phyloP scores from a whole-genome alignment of 345 rosid species.

The Viola odorata region DNA sequence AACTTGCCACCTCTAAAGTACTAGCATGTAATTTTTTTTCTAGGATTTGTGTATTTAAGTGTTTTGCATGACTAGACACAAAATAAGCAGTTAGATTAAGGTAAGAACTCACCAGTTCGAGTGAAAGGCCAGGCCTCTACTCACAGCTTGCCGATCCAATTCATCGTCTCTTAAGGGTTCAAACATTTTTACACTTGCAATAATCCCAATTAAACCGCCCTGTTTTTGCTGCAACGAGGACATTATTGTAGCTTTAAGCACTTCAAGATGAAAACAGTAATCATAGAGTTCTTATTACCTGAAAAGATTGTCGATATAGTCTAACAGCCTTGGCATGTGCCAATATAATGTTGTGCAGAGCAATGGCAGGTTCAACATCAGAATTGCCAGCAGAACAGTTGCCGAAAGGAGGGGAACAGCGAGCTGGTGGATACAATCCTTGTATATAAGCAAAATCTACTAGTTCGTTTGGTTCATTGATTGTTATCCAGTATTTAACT shows the following conservation, averaged over 20 bases:
- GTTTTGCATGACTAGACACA: no score
- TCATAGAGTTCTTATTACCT: constrained; percentile 11
- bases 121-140: constrained; percentile 26
- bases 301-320: constrained; percentile 29
- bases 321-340: constrained; percentile 39
- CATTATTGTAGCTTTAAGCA: background rate
- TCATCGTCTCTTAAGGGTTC: constrained; percentile 34
- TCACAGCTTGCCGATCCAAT: constrained; percentile 30
- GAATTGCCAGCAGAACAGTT: constrained; percentile 39
- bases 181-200: constrained; percentile 20
- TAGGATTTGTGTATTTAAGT: no score
- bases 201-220: constrained; percentile 36
- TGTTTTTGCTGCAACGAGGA: constrained; percentile 24
- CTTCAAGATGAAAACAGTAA: background rate
- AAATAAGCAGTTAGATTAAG: no score
- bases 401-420: constrained; percentile 37
- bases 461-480: constrained; percentile 36
- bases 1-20: no score
- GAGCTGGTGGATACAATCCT: constrained; percentile 36
- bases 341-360: constrained; percentile 36
- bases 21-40: no score
- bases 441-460: constrained; percentile 29
- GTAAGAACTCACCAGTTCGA: constrained; percentile 21
- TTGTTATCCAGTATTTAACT: constrained; percentile 36
- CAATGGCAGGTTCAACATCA: constrained; percentile 29